phyloP scores from a whole-genome alignment of 75 land plant genomes.

The Sequoia sempervirens region DNA sequence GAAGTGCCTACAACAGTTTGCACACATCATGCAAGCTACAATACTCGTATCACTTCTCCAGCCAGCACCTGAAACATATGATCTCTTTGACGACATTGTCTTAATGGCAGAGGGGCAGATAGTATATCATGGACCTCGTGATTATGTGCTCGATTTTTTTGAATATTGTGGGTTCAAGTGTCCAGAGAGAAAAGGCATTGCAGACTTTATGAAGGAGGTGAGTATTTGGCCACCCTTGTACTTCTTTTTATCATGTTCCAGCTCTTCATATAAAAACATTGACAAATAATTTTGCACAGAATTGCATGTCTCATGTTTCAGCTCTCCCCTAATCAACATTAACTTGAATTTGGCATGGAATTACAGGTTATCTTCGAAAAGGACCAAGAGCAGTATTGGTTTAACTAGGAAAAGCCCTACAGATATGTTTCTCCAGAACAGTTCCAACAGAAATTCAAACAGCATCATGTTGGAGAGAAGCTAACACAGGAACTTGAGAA shows the following conservation, averaged over 20 bases:
- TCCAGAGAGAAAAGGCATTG: constrained; percentile 67
- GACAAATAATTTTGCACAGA: neutral
- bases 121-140: constrained; percentile 74
- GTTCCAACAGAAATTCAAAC: constrained; percentile 49
- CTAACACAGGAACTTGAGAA: constrained; percentile 33
- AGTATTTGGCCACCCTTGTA: neutral
- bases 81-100: constrained; percentile 78
- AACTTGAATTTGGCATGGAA: neutral
- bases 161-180: constrained; percentile 64
- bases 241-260: neutral
- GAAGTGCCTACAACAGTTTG: constrained; percentile 53
- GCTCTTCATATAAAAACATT: neutral
- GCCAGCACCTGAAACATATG: constrained; percentile 81
- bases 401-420: constrained; percentile 26
- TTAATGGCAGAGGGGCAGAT: constrained; percentile 73
- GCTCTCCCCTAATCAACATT: neutral
- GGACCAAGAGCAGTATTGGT: constrained; percentile 88
- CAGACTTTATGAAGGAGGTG: constrained; percentile 88
- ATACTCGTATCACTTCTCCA: constrained; percentile 69
- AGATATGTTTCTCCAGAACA: constrained; percentile 48
- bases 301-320: neutral
- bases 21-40: constrained; percentile 62
- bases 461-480: constrained; percentile 26
- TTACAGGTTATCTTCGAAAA: constrained; percentile 70
- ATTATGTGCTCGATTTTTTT: constrained; percentile 40